Conservation (phyloP, 768 basidiomycete species). For the Gymnopilus dilepis region DNA sequence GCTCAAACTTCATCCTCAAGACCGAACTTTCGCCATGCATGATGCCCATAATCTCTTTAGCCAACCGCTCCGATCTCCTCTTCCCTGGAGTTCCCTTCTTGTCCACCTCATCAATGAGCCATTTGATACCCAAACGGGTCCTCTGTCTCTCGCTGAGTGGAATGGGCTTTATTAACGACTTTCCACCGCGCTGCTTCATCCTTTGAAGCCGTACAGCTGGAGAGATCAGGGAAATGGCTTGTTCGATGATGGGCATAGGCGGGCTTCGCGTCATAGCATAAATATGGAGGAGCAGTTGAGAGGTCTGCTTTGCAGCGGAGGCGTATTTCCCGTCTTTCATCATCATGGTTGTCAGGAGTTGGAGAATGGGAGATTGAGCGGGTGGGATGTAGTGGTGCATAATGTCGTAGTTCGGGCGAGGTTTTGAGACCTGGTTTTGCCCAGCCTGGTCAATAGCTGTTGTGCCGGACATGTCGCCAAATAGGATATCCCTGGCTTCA, state of each 20-base stretch:
- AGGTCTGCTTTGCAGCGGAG: conserved; percentile 58
- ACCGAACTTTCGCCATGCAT: conserved; percentile 60
- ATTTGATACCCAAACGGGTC: conserved; percentile 67
- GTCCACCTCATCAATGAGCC: conserved; percentile 71
- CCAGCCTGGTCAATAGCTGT: conserved; percentile 3
- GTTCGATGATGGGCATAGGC: conserved; percentile 79
- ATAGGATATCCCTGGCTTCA: conserved; percentile 26
- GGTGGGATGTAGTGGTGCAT: conserved; percentile 63
- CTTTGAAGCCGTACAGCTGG: conserved; percentile 72
- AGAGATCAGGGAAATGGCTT: conserved; percentile 70
- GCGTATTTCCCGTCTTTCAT: conserved; percentile 71
- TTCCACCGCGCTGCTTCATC: conserved; percentile 66
- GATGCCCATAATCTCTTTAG: conserved; percentile 77
- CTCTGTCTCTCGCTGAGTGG: conserved; percentile 85
- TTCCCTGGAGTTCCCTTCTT: conserved; percentile 60
- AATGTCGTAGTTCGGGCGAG: conserved; percentile 34
- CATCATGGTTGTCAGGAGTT: conserved; percentile 65
- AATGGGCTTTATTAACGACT: conserved; percentile 67
- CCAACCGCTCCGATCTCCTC: conserved; percentile 70
- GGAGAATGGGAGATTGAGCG: conserved; percentile 74
- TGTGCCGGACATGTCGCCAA: conserved; percentile 15
- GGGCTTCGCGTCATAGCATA: conserved; percentile 76
- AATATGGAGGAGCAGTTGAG: conserved; percentile 71
- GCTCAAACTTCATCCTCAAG: conserved; percentile 1
- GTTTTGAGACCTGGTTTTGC: not conserved